Conservation (phyloP, 1,284 basidiomycete genomes). For the Erythrobasidium hasegawianum region DNA sequence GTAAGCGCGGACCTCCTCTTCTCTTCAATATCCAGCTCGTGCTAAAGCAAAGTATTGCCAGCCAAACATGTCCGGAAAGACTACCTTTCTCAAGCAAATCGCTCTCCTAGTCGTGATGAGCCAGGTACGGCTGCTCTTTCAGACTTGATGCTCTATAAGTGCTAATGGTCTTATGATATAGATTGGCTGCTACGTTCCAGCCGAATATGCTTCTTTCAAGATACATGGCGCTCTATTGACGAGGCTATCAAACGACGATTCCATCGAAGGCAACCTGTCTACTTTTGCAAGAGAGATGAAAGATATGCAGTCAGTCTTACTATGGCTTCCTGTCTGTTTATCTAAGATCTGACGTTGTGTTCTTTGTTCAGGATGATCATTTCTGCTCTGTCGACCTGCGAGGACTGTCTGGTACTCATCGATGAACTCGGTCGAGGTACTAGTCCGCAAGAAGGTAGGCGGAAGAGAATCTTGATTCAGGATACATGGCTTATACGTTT, state of each 20-base stretch:
- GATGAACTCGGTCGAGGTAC: constrained; percentile 72
- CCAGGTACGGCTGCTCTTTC: constrained; percentile 36
- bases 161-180: too few species aligned
- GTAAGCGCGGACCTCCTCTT: too few species aligned
- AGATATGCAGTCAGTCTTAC: constrained; percentile 55
- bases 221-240: constrained; percentile 78
- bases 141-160: too few species aligned
- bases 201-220: constrained; percentile 68
- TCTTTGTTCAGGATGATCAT: constrained; percentile 24
- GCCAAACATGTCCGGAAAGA: constrained; percentile 86
- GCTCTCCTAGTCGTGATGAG: constrained; percentile 80
- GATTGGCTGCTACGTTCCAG: constrained; percentile 60
- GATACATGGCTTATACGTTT: not conserved
- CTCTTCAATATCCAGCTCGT: too few species aligned
- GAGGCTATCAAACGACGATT: constrained; percentile 80
- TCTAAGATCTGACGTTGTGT: too few species aligned
- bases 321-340: too few species aligned
- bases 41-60: not conserved
- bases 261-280: constrained; percentile 75
- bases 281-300: constrained; percentile 93
- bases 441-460: constrained; percentile 38
- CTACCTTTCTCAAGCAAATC: constrained; percentile 82
- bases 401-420: constrained; percentile 70
- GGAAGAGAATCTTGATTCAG: too few species aligned
- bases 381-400: constrained; percentile 26